These are phyloP conservation scores for Phylloporus arenicola DNA, from an alignment of 768 basidiomycete genomes.

Conservation along the genomic window DNA sequence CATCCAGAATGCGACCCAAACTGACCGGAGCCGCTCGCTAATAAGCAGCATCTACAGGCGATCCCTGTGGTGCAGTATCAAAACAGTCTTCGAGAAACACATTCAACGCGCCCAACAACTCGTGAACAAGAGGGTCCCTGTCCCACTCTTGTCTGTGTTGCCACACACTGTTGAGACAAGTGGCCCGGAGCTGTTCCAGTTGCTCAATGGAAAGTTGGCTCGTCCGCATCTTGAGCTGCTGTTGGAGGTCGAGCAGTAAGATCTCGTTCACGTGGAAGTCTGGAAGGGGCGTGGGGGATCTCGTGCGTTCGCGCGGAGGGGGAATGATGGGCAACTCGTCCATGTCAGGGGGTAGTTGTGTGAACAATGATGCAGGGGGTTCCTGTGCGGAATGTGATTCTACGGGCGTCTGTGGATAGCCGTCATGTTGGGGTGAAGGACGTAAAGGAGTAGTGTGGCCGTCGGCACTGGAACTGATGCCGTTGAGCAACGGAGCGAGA, in stretches of 20 bases:
- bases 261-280: constrained; percentile 64
- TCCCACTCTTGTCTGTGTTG: constrained; percentile 79
- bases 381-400: neutral
- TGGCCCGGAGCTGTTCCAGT: constrained; percentile 89
- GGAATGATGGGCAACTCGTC: constrained; percentile 19
- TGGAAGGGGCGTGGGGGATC: constrained; percentile 66
- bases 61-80: neutral
- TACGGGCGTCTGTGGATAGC: constrained; percentile 8
- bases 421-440: constrained; percentile 11
- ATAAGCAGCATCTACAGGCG: constrained; percentile 3
- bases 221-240: constrained; percentile 51
- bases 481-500: constrained; percentile 26
- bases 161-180: constrained; percentile 79
- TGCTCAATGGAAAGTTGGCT: constrained; percentile 70
- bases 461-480: constrained; percentile 5
- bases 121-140: constrained; percentile 55
- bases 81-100: constrained; percentile 65
- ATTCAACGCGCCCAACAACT: constrained; percentile 51
- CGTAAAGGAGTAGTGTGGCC: neutral
- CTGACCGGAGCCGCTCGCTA: neutral
- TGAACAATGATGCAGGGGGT: constrained; percentile 5
- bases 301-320: constrained; percentile 41
- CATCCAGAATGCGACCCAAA: neutral
- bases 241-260: constrained; percentile 44
- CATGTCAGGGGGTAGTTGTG: constrained; percentile 9